Conservation (phyloP, 306 rosid species). For the Ziziphus jujuba region DNA sequence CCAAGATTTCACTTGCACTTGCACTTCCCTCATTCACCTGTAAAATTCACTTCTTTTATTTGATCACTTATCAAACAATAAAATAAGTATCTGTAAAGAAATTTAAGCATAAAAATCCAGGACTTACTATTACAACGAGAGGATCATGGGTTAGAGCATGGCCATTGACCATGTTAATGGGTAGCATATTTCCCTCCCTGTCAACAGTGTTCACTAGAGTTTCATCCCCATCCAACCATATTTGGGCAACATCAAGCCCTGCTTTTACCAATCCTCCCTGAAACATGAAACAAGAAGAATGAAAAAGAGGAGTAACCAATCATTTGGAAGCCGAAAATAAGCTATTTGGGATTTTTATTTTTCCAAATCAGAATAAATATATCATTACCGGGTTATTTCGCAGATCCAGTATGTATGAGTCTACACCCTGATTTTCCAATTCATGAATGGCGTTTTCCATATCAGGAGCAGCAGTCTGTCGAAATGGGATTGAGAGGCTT, state of each 20-base stretch:
- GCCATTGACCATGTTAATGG: constrained; percentile 78
- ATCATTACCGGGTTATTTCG: constrained; percentile 85
- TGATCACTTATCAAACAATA: neutral
- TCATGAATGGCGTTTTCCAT: constrained; percentile 78
- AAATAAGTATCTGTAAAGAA: neutral
- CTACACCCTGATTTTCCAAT: constrained; percentile 84
- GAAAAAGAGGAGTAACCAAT: constrained; percentile 4
- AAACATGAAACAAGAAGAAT: constrained; percentile 14
- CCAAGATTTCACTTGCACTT: constrained; percentile 95
- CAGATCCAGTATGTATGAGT: constrained; percentile 87
- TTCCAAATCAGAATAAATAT: neutral
- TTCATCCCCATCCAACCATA: constrained; percentile 96
- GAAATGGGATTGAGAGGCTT: constrained; percentile 17
- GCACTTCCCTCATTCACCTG: constrained; percentile 99
- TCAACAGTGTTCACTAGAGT: constrained; percentile 90
- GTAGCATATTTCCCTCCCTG: constrained; percentile 76
- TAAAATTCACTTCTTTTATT: neutral
- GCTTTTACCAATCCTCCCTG: constrained; percentile 95
- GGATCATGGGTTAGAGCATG: constrained; percentile 95
- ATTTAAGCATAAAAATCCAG: neutral
- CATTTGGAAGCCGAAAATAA: constrained; percentile 1
- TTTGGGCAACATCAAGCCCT: constrained; percentile 94
- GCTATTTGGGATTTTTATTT: neutral
- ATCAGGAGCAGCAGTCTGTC: constrained; percentile 85
- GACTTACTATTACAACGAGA: constrained; percentile 87